Evolutionary conservation across 2,329 filamentous ascomycete species (phyloP).

Genomic region (Cladosporium sp.): DNA sequence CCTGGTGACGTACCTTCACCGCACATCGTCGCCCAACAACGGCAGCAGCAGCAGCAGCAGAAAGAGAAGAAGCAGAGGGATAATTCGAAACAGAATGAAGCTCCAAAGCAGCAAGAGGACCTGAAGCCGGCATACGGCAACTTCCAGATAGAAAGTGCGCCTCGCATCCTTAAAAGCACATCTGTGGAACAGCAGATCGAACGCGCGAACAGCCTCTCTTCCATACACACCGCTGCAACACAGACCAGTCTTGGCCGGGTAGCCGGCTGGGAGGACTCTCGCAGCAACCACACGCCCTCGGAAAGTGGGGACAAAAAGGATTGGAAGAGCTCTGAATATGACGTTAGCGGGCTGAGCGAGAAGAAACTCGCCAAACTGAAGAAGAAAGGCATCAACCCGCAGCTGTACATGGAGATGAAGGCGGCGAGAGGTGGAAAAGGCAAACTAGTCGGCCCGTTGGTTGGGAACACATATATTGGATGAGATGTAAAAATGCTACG

Average conservation of each 20-base stretch:
- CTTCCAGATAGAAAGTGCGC: slow-evolving; percentile 12
- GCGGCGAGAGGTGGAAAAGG: slow-evolving; percentile 42
- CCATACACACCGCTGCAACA: background rate
- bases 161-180: slow-evolving; percentile 35
- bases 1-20: slow-evolving; percentile 5
- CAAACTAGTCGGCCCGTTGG: slow-evolving; percentile 30
- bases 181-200: slow-evolving; percentile 38
- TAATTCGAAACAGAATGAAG: background rate
- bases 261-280: slow-evolving; percentile 23
- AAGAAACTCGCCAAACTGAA: slow-evolving; percentile 46
- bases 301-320: slow-evolving; percentile 11
- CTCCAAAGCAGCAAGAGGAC: background rate
- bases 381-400: slow-evolving; percentile 51
- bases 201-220: slow-evolving; percentile 27
- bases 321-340: slow-evolving; percentile 44
- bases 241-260: slow-evolving; percentile 3
- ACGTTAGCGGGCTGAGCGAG: slow-evolving; percentile 40
- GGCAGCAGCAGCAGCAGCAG: background rate
- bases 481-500: slow-evolving; percentile 12
- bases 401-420: slow-evolving; percentile 50
- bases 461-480: slow-evolving; percentile 33
- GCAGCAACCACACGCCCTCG: slow-evolving; percentile 28
- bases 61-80: background rate
- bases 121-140: slow-evolving; percentile 1
- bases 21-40: slow-evolving; percentile 3